A percentile compares a stretch with the other conserved stretches of the same genome.
phyloP scores from a whole-genome alignment of 352 stramenopile species.

The Blastocystis sp. region DNA sequence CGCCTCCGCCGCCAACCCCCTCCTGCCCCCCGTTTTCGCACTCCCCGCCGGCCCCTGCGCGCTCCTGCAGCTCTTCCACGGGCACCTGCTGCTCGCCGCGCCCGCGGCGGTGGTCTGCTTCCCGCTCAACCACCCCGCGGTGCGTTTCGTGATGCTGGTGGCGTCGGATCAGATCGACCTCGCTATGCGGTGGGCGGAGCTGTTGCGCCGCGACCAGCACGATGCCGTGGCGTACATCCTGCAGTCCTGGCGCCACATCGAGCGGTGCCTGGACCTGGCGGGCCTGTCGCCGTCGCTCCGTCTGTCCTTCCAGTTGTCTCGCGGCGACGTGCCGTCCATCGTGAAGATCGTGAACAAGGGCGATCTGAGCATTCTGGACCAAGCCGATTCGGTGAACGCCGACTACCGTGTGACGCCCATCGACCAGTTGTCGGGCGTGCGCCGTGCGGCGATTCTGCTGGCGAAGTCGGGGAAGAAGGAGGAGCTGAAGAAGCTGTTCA shows the following conservation, averaged over 20 bases:
- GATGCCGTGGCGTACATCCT: conserved; percentile 56
- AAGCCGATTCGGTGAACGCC: conserved; percentile 49
- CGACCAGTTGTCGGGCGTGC: conserved; percentile 51
- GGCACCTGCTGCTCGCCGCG: too few relatives aligned
- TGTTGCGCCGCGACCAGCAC: conserved; percentile 40
- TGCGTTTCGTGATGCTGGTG: too few relatives aligned
- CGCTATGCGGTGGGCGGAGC: conserved; percentile 26
- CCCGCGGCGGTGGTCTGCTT: too few relatives aligned
- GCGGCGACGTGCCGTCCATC: conserved; percentile 39
- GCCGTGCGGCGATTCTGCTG: conserved; percentile 53
- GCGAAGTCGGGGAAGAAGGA: conserved; percentile 65
- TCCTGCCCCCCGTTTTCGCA: too few relatives aligned
- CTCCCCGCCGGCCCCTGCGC: too few relatives aligned
- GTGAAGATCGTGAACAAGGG: conserved; percentile 69
- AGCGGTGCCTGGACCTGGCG: conserved; percentile 55
- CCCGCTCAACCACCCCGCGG: too few relatives aligned
- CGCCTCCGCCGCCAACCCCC: too few relatives aligned
- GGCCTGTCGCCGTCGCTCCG: conserved; percentile 61
- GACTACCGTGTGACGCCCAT: conserved; percentile 63
- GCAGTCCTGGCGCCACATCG: conserved; percentile 64
- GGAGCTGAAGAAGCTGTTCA: conserved; percentile 62
- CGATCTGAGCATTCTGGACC: conserved; percentile 52
- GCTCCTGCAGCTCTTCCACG: too few relatives aligned
- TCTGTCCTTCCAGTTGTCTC: conserved; percentile 64
- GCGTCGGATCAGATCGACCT: conserved; percentile 63